phyloP scores from a whole-genome alignment of 108 stramenopile genomes.

The Craspedostauros australis region DNA sequence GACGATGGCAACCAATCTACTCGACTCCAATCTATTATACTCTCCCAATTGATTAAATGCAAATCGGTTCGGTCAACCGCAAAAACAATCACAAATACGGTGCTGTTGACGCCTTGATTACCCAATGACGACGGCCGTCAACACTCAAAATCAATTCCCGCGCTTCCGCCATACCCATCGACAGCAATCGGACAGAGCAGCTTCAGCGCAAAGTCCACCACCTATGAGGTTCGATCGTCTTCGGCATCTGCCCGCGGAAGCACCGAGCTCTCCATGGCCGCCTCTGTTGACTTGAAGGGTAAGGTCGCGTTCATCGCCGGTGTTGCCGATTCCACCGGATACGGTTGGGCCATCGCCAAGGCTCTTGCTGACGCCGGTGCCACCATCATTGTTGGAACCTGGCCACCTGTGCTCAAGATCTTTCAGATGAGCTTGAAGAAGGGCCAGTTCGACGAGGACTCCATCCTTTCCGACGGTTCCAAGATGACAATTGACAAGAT shows the following conservation, averaged over 20 bases:
- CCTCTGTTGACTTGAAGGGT: constrained; percentile 71
- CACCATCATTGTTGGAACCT: constrained; percentile 95
- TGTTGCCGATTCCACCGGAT: constrained; percentile 95
- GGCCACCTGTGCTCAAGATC: constrained; percentile 97
- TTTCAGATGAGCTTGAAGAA: constrained; percentile 85
- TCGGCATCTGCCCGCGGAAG: constrained; percentile 31
- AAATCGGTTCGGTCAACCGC: too few species aligned
- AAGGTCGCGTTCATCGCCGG: constrained; percentile 97
- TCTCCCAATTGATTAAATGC: too few species aligned
- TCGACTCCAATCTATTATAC: too few species aligned
- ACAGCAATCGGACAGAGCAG: constrained; percentile 27
- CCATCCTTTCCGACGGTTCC: constrained; percentile 74
- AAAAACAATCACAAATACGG: too few species aligned
- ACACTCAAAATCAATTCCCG: background rate
- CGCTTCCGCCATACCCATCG: background rate
- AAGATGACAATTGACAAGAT: constrained; percentile 93
- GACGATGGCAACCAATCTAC: too few species aligned
- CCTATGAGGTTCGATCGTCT: constrained; percentile 17
- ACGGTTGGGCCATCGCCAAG: constrained; percentile 97
- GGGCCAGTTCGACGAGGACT: constrained; percentile 87
- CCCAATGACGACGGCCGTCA: too few species aligned
- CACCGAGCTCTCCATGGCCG: constrained; percentile 47
- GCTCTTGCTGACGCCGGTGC: constrained; percentile 93
- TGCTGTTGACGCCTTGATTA: too few species aligned
- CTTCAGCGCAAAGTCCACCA: constrained; percentile 18